Evolutionary conservation across 495 filamentous ascomycete species (phyloP), one percentile per base, ranked within the genome.

Genomic region (Xylaria cubensis): DNA sequence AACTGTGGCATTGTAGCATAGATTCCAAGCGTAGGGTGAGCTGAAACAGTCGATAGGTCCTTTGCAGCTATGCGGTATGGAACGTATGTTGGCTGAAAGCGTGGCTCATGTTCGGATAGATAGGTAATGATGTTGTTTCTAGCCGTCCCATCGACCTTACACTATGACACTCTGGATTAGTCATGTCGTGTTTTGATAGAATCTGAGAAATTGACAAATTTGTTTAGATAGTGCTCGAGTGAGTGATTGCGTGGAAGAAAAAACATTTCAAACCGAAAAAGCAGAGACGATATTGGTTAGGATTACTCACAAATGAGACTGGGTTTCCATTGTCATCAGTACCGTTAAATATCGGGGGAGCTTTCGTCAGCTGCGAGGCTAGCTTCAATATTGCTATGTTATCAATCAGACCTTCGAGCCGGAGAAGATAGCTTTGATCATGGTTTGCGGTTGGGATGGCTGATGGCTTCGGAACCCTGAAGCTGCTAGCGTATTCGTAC

Each of bases 311-410:
- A 17, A 61, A 61, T 21, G 15, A 19, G 58, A 32, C n/a, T 1
- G 58, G 12, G 17, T 61, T 36, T 17, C 29, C 58, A 19, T 61
- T 32, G 8, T 61, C 58, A 61, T 61, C 58, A n/a, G 58, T 41
- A 32, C 58, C 58, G 13, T 61, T 0, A 7, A 19, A n/a, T 6
- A 41, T n/a, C 5, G 32, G 29, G 12, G 58, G 58, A 21, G 15
- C 26, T 61, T 61, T 17, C 32, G 5, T 41, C 58, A 32, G 15
- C 34, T 9, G 58, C 58, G 58, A 12, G n/a, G 58, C 58, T 39
- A 1, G 58, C 58, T 39, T 61, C 17, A 39, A 0, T 13, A 5
- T 19, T 8, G 39, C 12, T 5, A 21, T 0, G 8, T 32, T 34
- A 21, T 39, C 12, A 36, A 61, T 13, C 3, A 32, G 32, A 2